Conservation (phyloP, 108 stramenopile genomes). For the Asterionellopsis glacialis region DNA sequence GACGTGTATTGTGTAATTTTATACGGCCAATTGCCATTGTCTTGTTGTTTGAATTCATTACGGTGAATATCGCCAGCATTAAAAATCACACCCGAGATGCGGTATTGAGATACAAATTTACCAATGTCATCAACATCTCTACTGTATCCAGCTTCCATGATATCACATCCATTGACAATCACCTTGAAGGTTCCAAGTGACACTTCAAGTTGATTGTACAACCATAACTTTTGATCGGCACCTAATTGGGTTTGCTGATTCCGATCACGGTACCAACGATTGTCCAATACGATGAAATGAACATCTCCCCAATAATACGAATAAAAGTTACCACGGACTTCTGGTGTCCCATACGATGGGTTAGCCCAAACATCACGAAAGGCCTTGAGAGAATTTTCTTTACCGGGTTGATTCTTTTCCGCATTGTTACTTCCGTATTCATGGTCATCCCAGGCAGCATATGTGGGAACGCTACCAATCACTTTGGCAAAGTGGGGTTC, state of each 20-base stretch:
- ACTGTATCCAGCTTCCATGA: slow-evolving; percentile 10
- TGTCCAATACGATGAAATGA: slow-evolving; percentile 23
- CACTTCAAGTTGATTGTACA: slow-evolving; percentile 2
- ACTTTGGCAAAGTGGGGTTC: slow-evolving; percentile 20
- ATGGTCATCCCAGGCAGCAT: slow-evolving; percentile 25
- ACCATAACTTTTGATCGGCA: slow-evolving; percentile 15
- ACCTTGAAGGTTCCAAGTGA: slow-evolving; percentile 20
- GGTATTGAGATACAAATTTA: not conserved
- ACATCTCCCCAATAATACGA: slow-evolving; percentile 17
- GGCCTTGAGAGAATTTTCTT: slow-evolving; percentile 8
- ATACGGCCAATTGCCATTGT: slow-evolving; percentile 14
- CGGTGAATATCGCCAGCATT: slow-evolving; percentile 28
- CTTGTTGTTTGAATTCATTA: slow-evolving; percentile 20
- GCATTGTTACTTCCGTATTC: slow-evolving; percentile 24
- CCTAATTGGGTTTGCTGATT: slow-evolving; percentile 9
- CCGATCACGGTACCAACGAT: slow-evolving; percentile 20
- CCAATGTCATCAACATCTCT: slow-evolving; percentile 15
- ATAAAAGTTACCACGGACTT: slow-evolving; percentile 14
- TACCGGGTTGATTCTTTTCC: slow-evolving; percentile 17
- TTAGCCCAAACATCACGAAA: slow-evolving; percentile 20
- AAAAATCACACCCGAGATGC: slow-evolving; percentile 21
- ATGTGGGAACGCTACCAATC: slow-evolving; percentile 15
- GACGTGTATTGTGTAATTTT: slow-evolving; percentile 17
- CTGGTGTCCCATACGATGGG: slow-evolving; percentile 3
- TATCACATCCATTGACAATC: slow-evolving; percentile 20